A percentile compares a stretch with the other conserved stretches of the same genome.
These are phyloP conservation scores for Datisca glomerata DNA, from an alignment of 306 rosid genomes.

Conservation along the genomic window DNA sequence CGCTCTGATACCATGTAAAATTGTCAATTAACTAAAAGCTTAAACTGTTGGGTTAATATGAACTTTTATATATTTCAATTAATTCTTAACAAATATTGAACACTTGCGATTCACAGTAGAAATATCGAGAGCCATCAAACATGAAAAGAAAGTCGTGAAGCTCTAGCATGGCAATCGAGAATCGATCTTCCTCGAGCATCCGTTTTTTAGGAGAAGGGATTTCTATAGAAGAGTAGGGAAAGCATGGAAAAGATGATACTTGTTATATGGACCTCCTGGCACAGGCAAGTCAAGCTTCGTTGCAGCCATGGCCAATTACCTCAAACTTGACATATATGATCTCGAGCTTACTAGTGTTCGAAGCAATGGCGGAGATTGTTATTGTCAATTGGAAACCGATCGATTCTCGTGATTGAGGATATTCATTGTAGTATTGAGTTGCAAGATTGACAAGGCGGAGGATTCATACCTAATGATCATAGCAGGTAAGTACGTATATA, in stretches of 20 bases:
- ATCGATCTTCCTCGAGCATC: slow-evolving; percentile 21
- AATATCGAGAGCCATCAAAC: slow-evolving; percentile 19
- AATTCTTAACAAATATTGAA: too few relatives aligned
- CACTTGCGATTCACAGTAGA: slow-evolving; percentile 21
- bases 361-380: slow-evolving; percentile 12
- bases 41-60: too few relatives aligned
- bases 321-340: slow-evolving; percentile 39
- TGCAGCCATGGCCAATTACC: slow-evolving; percentile 42
- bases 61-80: too few relatives aligned
- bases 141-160: slow-evolving; percentile 15
- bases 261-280: slow-evolving; percentile 47
- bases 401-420: slow-evolving; percentile 47
- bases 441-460: slow-evolving; percentile 15
- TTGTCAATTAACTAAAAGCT: too few relatives aligned
- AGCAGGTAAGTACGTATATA: slow-evolving; percentile 12
- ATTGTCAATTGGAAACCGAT: slow-evolving; percentile 26
- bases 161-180: slow-evolving; percentile 1
- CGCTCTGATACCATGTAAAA: too few relatives aligned
- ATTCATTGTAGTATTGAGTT: slow-evolving; percentile 35
- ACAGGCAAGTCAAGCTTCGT: slow-evolving; percentile 48
- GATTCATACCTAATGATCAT: neutral
- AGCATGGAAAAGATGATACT: slow-evolving; percentile 49
- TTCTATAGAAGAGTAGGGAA: slow-evolving; percentile 31
- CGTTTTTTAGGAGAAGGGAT: slow-evolving; percentile 22
- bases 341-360: slow-evolving; percentile 26